phyloP scores from a whole-genome alignment of 176 grass and related monocot genomes.

The Canna indica region DNA sequence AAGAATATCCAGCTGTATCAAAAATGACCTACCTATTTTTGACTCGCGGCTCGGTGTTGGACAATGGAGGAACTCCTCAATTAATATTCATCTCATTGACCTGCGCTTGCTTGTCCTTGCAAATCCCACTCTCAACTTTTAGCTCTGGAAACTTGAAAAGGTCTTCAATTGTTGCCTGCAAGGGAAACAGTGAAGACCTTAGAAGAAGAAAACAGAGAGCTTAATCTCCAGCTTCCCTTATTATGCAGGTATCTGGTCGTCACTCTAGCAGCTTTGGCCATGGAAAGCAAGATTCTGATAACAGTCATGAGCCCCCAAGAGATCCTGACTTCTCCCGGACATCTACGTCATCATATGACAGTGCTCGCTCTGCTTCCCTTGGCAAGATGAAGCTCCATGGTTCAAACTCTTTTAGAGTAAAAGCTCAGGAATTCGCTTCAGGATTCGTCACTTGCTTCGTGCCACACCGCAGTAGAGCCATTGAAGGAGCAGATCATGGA shows the following conservation, averaged over 20 bases:
- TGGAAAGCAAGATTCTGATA: conserved; percentile 15
- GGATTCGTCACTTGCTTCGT: conserved; percentile 33
- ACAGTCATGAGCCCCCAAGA: conserved; percentile 25
- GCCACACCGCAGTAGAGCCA: conserved; percentile 11
- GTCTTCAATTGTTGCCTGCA: neutral
- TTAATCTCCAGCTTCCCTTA: conserved; percentile 18
- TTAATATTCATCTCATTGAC: neutral
- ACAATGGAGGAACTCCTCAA: neutral
- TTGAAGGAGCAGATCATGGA: conserved; percentile 19
- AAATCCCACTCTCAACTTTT: neutral
- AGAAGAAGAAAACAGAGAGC: neutral
- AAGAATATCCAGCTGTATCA: too few species aligned
- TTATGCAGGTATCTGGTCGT: conserved; percentile 30
- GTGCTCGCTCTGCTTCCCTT: conserved; percentile 16
- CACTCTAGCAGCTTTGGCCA: conserved; percentile 19
- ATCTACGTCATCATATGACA: conserved; percentile 48
- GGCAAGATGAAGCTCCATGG: conserved; percentile 9
- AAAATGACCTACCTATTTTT: neutral
- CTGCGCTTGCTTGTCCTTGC: neutral
- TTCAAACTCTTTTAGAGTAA: conserved; percentile 24
- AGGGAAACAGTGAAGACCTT: neutral
- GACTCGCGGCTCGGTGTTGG: neutral
- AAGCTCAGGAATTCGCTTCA: conserved; percentile 20
- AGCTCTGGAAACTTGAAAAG: neutral
- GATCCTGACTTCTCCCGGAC: conserved; percentile 38